Evolutionary conservation across 1,284 basidiomycete genomes (phyloP).

Genomic region (Moesziomyces aphidis): DNA sequence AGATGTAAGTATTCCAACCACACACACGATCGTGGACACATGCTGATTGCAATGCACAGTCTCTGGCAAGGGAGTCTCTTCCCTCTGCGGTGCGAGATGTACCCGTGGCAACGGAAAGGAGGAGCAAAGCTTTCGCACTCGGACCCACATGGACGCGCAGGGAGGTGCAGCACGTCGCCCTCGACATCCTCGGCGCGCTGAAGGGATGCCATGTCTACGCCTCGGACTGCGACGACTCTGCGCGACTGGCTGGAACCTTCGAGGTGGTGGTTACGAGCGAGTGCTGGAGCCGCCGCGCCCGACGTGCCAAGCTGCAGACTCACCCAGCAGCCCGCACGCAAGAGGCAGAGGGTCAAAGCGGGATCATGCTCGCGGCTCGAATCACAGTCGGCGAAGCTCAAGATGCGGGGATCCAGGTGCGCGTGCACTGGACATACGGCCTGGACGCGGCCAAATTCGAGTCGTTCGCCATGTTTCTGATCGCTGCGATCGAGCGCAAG

Average conservation of each 20-base stretch:
- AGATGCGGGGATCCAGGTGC: conserved; percentile 15
- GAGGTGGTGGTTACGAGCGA: conserved; percentile 15
- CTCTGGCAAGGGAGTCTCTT: conserved; percentile 3
- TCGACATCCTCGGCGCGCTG: conserved; percentile 6
- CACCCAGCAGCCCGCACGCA: background rate
- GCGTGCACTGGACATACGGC: conserved; percentile 33
- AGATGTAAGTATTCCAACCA: conserved; percentile 9
- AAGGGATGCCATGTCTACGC: conserved; percentile 17
- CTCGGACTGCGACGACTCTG: background rate
- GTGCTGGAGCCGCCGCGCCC: conserved; percentile 30
- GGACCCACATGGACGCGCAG: conserved; percentile 23
- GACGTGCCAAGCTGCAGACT: conserved; percentile 19
- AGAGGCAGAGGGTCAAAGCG: too few relatives aligned
- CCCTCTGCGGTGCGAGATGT: conserved; percentile 3
- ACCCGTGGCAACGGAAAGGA: conserved; percentile 7
- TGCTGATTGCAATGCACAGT: background rate
- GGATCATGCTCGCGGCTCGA: conserved; percentile 12
- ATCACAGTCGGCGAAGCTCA: conserved; percentile 9
- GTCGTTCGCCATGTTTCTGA: conserved; percentile 40
- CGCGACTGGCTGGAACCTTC: background rate
- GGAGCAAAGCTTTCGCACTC: conserved; percentile 1
- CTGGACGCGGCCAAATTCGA: conserved; percentile 29
- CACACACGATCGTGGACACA: too few relatives aligned
- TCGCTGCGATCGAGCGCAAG: conserved; percentile 18
- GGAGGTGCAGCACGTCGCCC: conserved; percentile 7